Evolutionary conservation across 805 yeast genomes (phyloP), one percentile per base, ranked within the genome.

Genomic region (Vanderwaltozyma tropicalis): DNA sequence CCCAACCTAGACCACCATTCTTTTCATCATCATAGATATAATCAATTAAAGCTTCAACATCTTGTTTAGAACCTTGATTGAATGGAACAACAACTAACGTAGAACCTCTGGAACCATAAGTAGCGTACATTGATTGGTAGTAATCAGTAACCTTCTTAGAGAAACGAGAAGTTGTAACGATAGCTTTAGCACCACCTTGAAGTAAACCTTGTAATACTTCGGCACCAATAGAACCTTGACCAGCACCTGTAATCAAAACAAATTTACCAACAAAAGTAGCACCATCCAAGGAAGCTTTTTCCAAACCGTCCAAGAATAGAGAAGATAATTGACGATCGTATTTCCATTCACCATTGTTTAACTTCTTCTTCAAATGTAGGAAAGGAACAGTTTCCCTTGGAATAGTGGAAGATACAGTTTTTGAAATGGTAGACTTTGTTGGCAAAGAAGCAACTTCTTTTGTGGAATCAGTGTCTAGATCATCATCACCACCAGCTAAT

Each of bases 151-250:
- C 95, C 62, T 80, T 75, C 70, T 85, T 84, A 46, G 95, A 83
- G 74, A 82, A 92, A 64, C 96, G 76, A 20, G 96, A 87, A 37
- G 99, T 92, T 34, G 99, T 92, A 40, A 89, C 95, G 58, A 92
- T 70, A 52, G 88, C 96, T 63, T 82, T 85, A 34, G 98, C 97
- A 71, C 99, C 99, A 67, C 98, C 98, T 57, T 89, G 78, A 40
- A 92, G 71, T 59, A 92, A 71, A 48, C 98, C 98, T 68, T 85
- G 94, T 59, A 92, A 72, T 50, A 92, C 76, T 65, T 92, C 96
- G 44, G 96, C 96, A 68, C 97, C 98, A 57, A 92, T 92, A 36
- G 98, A 92, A 39, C 97, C 98, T 34, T 85, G 88, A 71, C 98
- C 98, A 36, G 97, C 97, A 72, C 98, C 98, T 34, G 98, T 92